These are phyloP conservation scores for Candida andamanensis DNA, from an alignment of 805 yeast genomes.

Conservation along the genomic window DNA sequence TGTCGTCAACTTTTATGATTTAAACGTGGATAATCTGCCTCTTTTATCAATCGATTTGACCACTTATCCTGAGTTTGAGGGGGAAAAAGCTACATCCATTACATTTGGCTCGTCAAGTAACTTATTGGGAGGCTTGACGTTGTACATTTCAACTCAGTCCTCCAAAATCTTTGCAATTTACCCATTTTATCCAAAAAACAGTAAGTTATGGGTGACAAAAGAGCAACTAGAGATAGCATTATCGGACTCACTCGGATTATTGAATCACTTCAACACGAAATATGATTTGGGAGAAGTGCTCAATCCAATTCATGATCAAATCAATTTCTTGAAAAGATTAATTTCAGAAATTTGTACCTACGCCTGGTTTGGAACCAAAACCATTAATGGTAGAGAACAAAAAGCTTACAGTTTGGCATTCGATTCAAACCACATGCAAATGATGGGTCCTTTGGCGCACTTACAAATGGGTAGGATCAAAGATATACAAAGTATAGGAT, in stretches of 20 bases:
- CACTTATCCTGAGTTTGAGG: slow-evolving; percentile 5
- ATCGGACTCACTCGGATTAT: slow-evolving; percentile 8
- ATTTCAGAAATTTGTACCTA: slow-evolving; percentile 4
- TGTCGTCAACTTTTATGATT: slow-evolving; percentile 11
- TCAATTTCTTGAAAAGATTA: slow-evolving; percentile 3
- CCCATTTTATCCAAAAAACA: slow-evolving; percentile 18
- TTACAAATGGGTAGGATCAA: slow-evolving; percentile 6
- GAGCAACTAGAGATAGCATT: slow-evolving; percentile 7
- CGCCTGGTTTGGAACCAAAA: too few species aligned
- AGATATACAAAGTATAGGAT: slow-evolving; percentile 13
- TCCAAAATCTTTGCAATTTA: slow-evolving; percentile 22
- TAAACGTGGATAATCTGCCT: slow-evolving; percentile 2
- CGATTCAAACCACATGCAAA: slow-evolving; percentile 3
- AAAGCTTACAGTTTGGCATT: not conserved
- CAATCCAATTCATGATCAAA: not conserved
- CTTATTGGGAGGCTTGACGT: slow-evolving; percentile 24
- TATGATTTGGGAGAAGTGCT: not conserved
- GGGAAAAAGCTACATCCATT: slow-evolving; percentile 19
- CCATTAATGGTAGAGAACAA: too few species aligned
- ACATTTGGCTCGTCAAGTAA: slow-evolving; percentile 22
- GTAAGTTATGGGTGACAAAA: not conserved
- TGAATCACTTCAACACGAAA: not conserved
- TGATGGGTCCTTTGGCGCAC: slow-evolving; percentile 18
- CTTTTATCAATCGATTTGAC: slow-evolving; percentile 12
- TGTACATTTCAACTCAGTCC: slow-evolving; percentile 20